These are phyloP conservation scores for Kazachstania bromeliacearum DNA, from an alignment of 805 yeast genomes.

Conservation along the genomic window DNA sequence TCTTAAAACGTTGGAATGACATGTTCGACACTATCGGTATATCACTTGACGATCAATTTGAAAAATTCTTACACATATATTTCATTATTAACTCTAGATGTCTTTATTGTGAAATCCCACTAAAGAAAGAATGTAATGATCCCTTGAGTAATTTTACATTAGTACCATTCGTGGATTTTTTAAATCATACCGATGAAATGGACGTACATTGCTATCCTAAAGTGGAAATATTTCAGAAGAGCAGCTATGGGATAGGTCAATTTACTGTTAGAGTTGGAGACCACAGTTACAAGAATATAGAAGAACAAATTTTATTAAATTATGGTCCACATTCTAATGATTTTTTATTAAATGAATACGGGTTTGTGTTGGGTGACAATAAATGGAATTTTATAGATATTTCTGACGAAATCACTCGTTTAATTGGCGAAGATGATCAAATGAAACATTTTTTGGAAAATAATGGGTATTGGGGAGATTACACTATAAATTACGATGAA, in stretches of 20 bases:
- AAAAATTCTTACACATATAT: slow-evolving; percentile 60
- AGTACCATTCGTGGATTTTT: slow-evolving; percentile 85
- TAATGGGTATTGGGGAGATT: slow-evolving; percentile 60
- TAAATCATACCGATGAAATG: slow-evolving; percentile 52
- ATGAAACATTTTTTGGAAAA: slow-evolving; percentile 36
- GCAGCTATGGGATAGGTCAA: slow-evolving; percentile 22
- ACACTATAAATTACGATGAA: slow-evolving; percentile 45
- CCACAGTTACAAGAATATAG: slow-evolving; percentile 12
- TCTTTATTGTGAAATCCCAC: slow-evolving; percentile 61
- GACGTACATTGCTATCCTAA: slow-evolving; percentile 46
- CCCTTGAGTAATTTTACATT: slow-evolving; percentile 61
- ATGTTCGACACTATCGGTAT: slow-evolving; percentile 2
- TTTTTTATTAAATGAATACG: slow-evolving; percentile 77
- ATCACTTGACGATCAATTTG: slow-evolving; percentile 1
- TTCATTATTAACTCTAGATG: slow-evolving; percentile 87
- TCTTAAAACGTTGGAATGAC: slow-evolving; percentile 18
- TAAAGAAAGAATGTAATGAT: slow-evolving; percentile 29
- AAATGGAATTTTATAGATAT: slow-evolving; percentile 67
- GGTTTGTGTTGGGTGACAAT: slow-evolving; percentile 55
- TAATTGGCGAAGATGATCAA: slow-evolving; percentile 31
- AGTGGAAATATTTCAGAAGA: slow-evolving; percentile 29
- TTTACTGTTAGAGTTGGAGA: slow-evolving; percentile 24
- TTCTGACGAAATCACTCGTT: slow-evolving; percentile 32
- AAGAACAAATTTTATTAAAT: slow-evolving; percentile 57
- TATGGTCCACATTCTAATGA: slow-evolving; percentile 89